Evolutionary conservation across 2,329 filamentous ascomycete species (phyloP), one percentile per base, ranked within the genome.

Genomic region (Meredithiella fracta): DNA sequence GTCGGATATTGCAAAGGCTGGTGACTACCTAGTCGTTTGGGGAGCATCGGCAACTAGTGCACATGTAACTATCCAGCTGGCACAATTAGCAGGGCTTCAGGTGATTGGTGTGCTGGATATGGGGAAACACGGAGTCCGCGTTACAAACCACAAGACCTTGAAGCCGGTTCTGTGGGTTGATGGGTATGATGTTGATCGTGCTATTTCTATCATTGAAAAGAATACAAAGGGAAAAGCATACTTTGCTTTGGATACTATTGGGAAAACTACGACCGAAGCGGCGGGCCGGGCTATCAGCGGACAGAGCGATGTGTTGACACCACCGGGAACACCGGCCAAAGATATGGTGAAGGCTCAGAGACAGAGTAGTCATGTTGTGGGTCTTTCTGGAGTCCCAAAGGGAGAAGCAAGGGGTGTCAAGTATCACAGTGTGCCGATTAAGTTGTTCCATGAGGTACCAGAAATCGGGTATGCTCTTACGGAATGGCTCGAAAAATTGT

Each of bases 21-120:
- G 81, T 0, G 84, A 89, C 59, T 88, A 82, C 77, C 67, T 89
- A 40, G 79, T 78, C 1, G 78, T 89, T 50, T 89, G 85, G 84
- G 85, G 85, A 57, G 74, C 73, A 1, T 86, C 82, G 1, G 84
- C 82, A 0, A 86, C 82, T 0, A 85, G 81, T 1, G 85, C 83
- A 0, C 76, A 80, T 60, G 70, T 85, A 5, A 72, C 77, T 0
- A 73, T 83, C 2, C 85, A 89, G 62, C 72, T 89, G 1, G 83
- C 84, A 0, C 79, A 80, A 42, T 69, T 85, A 0, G 77, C 75
- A 0, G 83, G 83, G 0, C 66, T 89, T 0, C 76, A 72, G 26
- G 81, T 86, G 1, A 76, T 84, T 25, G 75, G 77, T 1, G 73
- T 88, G 0, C 79, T 83, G 0, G 83, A 89, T 61, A 74, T 76